Conservation (phyloP, 2,329 filamentous ascomycete species). For the Clonostachys sp. region DNA sequence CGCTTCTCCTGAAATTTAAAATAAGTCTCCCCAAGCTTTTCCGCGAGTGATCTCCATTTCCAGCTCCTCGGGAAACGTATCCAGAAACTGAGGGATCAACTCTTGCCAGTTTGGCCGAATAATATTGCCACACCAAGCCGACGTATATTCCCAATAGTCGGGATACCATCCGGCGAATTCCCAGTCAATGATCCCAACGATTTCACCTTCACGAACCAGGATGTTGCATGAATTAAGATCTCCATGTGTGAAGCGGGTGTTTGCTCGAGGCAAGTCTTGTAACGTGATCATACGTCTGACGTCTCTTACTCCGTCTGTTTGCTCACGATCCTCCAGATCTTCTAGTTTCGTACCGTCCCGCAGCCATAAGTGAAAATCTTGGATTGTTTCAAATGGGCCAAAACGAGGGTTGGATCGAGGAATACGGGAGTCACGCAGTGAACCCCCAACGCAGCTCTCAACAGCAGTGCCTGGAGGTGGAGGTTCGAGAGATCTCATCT, state of each 20-base stretch:
- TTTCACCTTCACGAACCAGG: slow-evolving; percentile 26
- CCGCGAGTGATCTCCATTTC: slow-evolving; percentile 9
- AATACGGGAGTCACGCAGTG: background rate
- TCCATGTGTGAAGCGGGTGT: slow-evolving; percentile 33
- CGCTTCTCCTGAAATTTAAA: background rate
- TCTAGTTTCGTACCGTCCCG: background rate
- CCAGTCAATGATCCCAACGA: slow-evolving; percentile 38
- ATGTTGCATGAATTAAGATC: slow-evolving; percentile 40
- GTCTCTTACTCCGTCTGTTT: background rate
- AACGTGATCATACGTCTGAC: slow-evolving; percentile 5
- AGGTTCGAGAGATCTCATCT: slow-evolving; percentile 6
- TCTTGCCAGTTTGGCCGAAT: slow-evolving; percentile 14
- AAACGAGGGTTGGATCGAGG: background rate
- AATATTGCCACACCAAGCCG: slow-evolving; percentile 12
- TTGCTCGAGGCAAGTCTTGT: slow-evolving; percentile 7
- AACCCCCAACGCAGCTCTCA: background rate
- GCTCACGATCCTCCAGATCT: background rate
- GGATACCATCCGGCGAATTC: slow-evolving; percentile 24
- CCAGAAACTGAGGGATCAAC: slow-evolving; percentile 11
- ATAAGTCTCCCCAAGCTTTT: slow-evolving; percentile 7
- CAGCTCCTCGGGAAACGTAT: slow-evolving; percentile 5
- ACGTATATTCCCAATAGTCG: slow-evolving; percentile 25
- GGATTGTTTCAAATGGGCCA: slow-evolving; percentile 16
- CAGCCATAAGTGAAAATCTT: slow-evolving; percentile 16
- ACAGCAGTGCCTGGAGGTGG: background rate